Conservation (phyloP, 768 basidiomycete species). For the Butyriboletus loyo region DNA sequence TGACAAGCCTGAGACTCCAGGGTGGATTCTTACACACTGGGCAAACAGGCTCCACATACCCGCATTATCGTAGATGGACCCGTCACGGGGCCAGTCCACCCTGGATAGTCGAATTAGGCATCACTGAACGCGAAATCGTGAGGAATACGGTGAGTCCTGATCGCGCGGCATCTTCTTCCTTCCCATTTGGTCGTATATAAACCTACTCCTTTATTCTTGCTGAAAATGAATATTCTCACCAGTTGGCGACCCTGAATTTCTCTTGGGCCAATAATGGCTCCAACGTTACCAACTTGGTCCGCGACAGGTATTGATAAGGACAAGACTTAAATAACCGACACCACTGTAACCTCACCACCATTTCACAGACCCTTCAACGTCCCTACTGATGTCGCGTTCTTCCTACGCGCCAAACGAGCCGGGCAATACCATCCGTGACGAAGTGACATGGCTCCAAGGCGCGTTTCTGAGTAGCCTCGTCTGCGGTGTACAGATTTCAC, state of each 20-base stretch:
- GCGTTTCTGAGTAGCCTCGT: conserved; percentile 20
- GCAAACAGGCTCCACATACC: too few relatives aligned
- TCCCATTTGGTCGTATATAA: not conserved
- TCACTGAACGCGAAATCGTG: not conserved
- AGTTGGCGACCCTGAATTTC: not conserved
- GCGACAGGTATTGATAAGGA: conserved; percentile 6
- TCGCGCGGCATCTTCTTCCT: not conserved
- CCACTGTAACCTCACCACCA: not conserved
- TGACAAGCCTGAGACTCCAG: conserved; percentile 17
- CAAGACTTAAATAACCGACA: not conserved
- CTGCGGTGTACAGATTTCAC: conserved; percentile 18
- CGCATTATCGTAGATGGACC: not conserved
- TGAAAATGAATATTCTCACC: conserved; percentile 8
- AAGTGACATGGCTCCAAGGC: conserved; percentile 21
- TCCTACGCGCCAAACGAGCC: conserved; percentile 1
- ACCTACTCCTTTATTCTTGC: not conserved
- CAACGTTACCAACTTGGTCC: not conserved
- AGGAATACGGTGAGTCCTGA: not conserved
- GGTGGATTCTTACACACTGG: not conserved
- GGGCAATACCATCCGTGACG: not conserved
- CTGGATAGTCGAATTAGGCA: not conserved
- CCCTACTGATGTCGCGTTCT: conserved; percentile 4
- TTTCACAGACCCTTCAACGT: conserved; percentile 5
- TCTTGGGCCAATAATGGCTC: not conserved
- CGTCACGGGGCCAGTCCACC: not conserved